Evolutionary conservation across 2,329 filamentous ascomycete genomes (phyloP).

Genomic region (Colletotrichum lindemuthianum): DNA sequence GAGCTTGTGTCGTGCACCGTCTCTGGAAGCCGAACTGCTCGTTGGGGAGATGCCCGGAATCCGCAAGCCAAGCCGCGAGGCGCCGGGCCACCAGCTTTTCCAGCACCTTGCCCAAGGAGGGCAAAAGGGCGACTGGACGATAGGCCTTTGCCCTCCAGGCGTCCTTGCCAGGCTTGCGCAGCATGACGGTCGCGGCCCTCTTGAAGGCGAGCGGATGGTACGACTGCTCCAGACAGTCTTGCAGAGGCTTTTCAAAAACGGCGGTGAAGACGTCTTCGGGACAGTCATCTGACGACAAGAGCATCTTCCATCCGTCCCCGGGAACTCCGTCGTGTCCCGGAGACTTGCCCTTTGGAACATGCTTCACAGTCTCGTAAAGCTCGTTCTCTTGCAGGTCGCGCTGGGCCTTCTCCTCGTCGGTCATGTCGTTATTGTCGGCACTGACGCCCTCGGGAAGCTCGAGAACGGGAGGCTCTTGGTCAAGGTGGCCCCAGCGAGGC

Average conservation of each 20-base stretch:
- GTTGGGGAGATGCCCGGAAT: background rate
- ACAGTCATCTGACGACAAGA: background rate
- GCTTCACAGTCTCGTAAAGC: background rate
- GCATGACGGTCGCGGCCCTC: slow-evolving; percentile 1
- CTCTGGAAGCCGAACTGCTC: background rate
- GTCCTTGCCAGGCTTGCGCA: background rate
- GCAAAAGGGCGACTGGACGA: background rate
- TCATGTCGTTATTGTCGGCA: background rate
- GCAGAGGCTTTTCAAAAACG: background rate
- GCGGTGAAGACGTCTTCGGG: background rate
- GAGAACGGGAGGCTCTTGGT: background rate
- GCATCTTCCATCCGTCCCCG: slow-evolving; percentile 1
- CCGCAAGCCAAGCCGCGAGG: background rate
- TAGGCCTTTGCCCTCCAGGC: background rate
- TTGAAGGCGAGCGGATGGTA: slow-evolving; percentile 1
- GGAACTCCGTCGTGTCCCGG: background rate
- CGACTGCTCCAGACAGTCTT: background rate
- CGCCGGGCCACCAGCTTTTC: background rate
- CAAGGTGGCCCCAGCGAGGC: too few relatives aligned
- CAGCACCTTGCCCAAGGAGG: background rate
- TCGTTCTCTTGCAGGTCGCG: background rate
- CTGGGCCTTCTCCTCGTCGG: too few relatives aligned
- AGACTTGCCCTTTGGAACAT: background rate
- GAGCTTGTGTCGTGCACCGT: background rate
- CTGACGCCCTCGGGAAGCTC: background rate